phyloP scores from a whole-genome alignment of 1,139 yeast genomes.

The Taphrina communis region DNA sequence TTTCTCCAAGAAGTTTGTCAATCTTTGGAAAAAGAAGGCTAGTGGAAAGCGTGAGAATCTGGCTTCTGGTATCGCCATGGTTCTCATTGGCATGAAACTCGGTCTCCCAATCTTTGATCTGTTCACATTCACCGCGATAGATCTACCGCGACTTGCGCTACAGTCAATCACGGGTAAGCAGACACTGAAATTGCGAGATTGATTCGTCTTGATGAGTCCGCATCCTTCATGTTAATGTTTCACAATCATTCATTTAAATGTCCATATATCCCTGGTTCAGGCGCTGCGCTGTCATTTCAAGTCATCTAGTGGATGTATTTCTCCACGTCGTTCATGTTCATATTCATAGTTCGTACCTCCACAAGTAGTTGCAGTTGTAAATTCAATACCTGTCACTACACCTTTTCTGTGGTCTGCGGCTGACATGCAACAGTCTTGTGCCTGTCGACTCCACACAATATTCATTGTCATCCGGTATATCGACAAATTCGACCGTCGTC shows the following conservation, averaged over 20 bases:
- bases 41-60: slow-evolving; percentile 29
- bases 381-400: too few species aligned
- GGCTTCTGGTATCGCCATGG: slow-evolving; percentile 32
- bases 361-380: too few species aligned
- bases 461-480: too few species aligned
- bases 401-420: too few species aligned
- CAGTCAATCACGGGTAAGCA: slow-evolving; percentile 34
- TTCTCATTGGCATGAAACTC: slow-evolving; percentile 32
- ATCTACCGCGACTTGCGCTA: slow-evolving; percentile 31
- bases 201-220: neutral
- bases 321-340: too few species aligned
- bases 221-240: neutral
- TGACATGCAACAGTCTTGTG: too few species aligned
- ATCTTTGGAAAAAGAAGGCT: slow-evolving; percentile 31
- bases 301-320: too few species aligned
- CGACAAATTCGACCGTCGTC: too few species aligned
- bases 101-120: slow-evolving; percentile 36
- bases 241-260: neutral
- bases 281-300: neutral
- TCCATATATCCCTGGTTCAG: neutral
- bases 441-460: too few species aligned
- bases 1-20: slow-evolving; percentile 30
- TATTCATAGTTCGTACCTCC: too few species aligned
- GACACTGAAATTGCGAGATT: slow-evolving; percentile 14
- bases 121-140: slow-evolving; percentile 25